Conservation (phyloP, 2,329 filamentous ascomycete species). For the Trichoderma atroviride region DNA sequence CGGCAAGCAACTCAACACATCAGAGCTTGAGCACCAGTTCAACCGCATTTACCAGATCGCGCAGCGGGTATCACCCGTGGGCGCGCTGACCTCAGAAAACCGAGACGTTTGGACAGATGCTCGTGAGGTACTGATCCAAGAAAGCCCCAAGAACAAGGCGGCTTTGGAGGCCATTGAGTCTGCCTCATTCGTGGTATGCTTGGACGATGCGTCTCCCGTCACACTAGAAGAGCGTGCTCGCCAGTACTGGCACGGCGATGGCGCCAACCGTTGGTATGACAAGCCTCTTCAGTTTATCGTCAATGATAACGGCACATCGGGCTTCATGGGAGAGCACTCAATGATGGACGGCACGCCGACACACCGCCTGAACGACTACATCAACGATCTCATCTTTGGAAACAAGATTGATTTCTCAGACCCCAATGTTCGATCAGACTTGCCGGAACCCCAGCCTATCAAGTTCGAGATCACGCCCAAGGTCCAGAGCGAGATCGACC, state of each 20-base stretch:
- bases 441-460: conserved; percentile 78
- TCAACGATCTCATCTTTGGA: conserved; percentile 88
- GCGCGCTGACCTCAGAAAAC: conserved; percentile 86
- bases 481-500: conserved; percentile 75
- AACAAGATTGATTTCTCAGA: conserved; percentile 91
- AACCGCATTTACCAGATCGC: conserved; percentile 77
- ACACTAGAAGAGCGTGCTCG: conserved; percentile 94
- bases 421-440: conserved; percentile 73
- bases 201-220: conserved; percentile 88
- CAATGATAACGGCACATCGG: conserved; percentile 96
- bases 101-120: conserved; percentile 91
- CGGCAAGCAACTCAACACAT: conserved; percentile 82
- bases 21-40: conserved; percentile 91
- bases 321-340: conserved; percentile 97
- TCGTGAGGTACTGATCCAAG: conserved; percentile 72
- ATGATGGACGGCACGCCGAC: conserved; percentile 99
- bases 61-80: conserved; percentile 72
- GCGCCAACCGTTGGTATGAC: conserved; percentile 94
- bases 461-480: conserved; percentile 77
- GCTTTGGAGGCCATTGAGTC: conserved; percentile 82
- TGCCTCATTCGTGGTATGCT: conserved; percentile 86
- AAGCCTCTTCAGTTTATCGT: conserved; percentile 98
- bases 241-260: conserved; percentile 98
- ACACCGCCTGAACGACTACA: conserved; percentile 92
- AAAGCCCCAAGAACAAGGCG: conserved; percentile 77